Percentiles rank a stretch among this genome's conserved stretches.
phyloP scores from a whole-genome alignment of 116 monocot genomes.

The Phalaenopsis hybrid region DNA sequence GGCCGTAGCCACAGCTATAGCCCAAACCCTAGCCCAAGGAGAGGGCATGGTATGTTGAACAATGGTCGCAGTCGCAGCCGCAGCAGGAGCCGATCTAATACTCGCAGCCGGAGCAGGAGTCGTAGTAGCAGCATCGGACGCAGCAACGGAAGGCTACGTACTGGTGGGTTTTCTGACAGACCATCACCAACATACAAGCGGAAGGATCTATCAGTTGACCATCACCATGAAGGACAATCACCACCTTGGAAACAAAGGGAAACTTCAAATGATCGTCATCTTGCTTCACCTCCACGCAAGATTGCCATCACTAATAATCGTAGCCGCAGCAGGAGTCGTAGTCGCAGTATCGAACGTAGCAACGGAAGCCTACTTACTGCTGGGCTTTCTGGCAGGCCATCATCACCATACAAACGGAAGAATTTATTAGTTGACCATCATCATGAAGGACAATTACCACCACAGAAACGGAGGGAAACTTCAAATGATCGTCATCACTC shows the following conservation, averaged over 20 bases:
- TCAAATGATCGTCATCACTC: not conserved
- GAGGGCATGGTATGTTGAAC: not conserved
- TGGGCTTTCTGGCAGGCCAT: not conserved
- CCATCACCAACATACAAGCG: slow-evolving; percentile 1
- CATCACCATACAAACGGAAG: slow-evolving; percentile 8
- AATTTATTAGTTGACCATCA: not conserved
- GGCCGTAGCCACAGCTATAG: slow-evolving; percentile 19
- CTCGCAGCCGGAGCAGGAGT: slow-evolving; percentile 13
- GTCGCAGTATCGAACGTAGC: not conserved
- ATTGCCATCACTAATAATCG: not conserved
- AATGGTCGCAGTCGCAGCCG: slow-evolving; percentile 2
- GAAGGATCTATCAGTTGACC: slow-evolving; percentile 10
- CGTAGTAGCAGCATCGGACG: not conserved
- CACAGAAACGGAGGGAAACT: not conserved
- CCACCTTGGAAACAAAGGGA: slow-evolving; percentile 4
- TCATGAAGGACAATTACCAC: slow-evolving; percentile 3
- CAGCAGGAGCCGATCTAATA: slow-evolving; percentile 11
- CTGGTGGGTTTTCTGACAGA: not conserved
- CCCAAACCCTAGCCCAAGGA: slow-evolving; percentile 17
- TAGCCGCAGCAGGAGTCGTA: slow-evolving; percentile 13
- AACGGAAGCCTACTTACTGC: not conserved
- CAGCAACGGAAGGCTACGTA: not conserved
- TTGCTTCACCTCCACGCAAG: not conserved
- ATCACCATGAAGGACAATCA: not conserved
- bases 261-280: not conserved